These are phyloP conservation scores for Solanum virginianum DNA, from an alignment of 257 asterid species.

Conservation along the genomic window DNA sequence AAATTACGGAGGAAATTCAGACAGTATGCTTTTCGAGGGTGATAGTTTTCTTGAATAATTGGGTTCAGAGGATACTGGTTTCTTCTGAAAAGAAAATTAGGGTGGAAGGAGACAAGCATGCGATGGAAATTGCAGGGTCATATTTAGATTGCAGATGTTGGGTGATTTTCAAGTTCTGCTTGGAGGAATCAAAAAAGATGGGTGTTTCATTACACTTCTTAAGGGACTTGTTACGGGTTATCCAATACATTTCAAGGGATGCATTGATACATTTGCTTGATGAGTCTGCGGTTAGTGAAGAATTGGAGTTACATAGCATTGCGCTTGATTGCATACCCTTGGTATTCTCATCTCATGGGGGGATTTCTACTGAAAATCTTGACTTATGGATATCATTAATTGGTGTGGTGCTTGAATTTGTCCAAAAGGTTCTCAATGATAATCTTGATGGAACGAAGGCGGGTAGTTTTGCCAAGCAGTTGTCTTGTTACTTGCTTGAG, in stretches of 20 bases:
- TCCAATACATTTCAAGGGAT: slow-evolving; percentile 41
- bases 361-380: slow-evolving; percentile 56
- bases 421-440: slow-evolving; percentile 22
- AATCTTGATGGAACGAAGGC: slow-evolving; percentile 34
- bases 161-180: slow-evolving; percentile 61
- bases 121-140: slow-evolving; percentile 24
- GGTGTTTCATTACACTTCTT: slow-evolving; percentile 37
- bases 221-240: slow-evolving; percentile 54
- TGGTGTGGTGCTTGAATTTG: slow-evolving; percentile 35
- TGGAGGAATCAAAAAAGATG: slow-evolving; percentile 58
- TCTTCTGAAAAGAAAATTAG: slow-evolving; percentile 49
- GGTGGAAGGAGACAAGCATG: slow-evolving; percentile 13
- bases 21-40: slow-evolving; percentile 53
- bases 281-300: slow-evolving; percentile 11
- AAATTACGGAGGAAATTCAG: slow-evolving; percentile 17
- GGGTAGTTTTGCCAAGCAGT: slow-evolving; percentile 30
- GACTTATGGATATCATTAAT: slow-evolving; percentile 56
- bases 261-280: slow-evolving; percentile 14
- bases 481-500: slow-evolving; percentile 50
- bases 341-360: slow-evolving; percentile 65
- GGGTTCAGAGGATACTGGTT: slow-evolving; percentile 63
- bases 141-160: slow-evolving; percentile 64
- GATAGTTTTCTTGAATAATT: slow-evolving; percentile 40
- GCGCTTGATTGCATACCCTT: slow-evolving; percentile 47
- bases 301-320: slow-evolving; percentile 24